Evolutionary conservation across 108 stramenopile species (phyloP).

Genomic region (Schizochytrium sp.): DNA sequence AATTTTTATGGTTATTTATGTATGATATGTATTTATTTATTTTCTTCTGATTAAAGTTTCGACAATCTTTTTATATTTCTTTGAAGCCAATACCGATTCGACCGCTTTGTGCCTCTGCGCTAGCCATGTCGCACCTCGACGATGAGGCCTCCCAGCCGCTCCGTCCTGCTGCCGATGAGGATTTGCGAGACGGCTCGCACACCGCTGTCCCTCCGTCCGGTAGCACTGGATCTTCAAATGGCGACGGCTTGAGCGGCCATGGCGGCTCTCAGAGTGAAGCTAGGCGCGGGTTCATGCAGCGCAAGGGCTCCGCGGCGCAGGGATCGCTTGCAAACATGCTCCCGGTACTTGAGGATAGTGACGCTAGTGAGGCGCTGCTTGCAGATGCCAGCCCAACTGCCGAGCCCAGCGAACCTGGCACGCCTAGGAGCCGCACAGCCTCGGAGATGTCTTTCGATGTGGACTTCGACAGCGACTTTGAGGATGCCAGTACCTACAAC

Average conservation of each 20-base stretch:
- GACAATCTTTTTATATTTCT: too few relatives aligned
- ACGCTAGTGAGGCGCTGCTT: not conserved
- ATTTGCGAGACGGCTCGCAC: not conserved
- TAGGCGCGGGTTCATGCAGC: not conserved
- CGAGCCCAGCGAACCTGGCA: too few relatives aligned
- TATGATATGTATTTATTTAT: too few relatives aligned
- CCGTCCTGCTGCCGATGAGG: not conserved
- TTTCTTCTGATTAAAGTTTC: too few relatives aligned
- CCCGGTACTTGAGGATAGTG: not conserved
- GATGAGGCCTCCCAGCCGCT: constrained; percentile 3
- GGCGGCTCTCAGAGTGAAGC: not conserved
- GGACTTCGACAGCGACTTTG: constrained; percentile 21
- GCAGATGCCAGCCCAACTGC: not conserved
- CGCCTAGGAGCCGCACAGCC: not conserved
- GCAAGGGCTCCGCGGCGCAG: not conserved
- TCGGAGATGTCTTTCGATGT: constrained; percentile 53
- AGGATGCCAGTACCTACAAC: not conserved
- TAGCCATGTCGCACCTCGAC: constrained; percentile 12
- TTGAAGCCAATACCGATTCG: too few relatives aligned
- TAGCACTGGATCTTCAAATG: too few relatives aligned
- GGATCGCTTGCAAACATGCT: constrained; percentile 13
- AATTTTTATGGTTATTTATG: too few relatives aligned
- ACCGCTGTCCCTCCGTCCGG: not conserved
- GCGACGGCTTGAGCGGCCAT: not conserved
- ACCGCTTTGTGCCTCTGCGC: not conserved